A percentile compares a stretch with the other conserved stretches of the same genome.
Evolutionary conservation across 305 asterid genomes (phyloP).

Genomic region (Petunia hybrid): DNA sequence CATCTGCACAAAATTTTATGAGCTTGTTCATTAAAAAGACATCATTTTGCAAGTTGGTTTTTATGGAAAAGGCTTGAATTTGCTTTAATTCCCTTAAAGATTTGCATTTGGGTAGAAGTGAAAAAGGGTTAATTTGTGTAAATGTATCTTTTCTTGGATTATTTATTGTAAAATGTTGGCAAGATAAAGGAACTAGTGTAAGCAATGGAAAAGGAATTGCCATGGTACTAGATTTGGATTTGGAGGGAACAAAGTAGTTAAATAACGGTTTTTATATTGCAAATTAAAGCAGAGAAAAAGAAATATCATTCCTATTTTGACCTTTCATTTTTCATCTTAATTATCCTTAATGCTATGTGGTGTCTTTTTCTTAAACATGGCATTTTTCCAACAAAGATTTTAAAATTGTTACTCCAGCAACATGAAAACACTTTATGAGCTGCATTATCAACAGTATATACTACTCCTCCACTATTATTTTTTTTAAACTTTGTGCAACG

Average conservation of each 20-base stretch:
- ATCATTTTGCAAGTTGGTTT: constrained; percentile 41
- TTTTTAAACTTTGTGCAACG: no score
- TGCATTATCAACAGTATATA: no score
- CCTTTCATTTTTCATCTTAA: constrained; percentile 8
- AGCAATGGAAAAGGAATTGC: constrained; percentile 33
- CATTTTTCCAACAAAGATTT: no score
- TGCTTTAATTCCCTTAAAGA: constrained; percentile 44
- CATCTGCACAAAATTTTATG: constrained; percentile 30
- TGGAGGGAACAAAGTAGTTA: constrained; percentile 14
- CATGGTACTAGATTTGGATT: constrained; percentile 20
- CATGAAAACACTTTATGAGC: no score
- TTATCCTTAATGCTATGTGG: no score
- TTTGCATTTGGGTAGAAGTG: constrained; percentile 42
- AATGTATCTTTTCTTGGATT: constrained; percentile 27
- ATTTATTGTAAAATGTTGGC: neutral
- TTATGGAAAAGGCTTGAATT: constrained; percentile 46
- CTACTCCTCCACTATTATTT: no score
- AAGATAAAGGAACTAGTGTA: neutral
- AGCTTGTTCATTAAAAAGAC: constrained; percentile 32
- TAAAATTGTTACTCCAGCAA: no score
- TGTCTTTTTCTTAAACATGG: no score
- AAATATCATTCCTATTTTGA: no score
- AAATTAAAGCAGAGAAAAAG: neutral
- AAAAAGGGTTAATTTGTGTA: constrained; percentile 31
- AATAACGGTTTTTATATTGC: neutral